phyloP scores from a whole-genome alignment of 2,329 filamentous ascomycete species.

The Fusarium nodosum region DNA sequence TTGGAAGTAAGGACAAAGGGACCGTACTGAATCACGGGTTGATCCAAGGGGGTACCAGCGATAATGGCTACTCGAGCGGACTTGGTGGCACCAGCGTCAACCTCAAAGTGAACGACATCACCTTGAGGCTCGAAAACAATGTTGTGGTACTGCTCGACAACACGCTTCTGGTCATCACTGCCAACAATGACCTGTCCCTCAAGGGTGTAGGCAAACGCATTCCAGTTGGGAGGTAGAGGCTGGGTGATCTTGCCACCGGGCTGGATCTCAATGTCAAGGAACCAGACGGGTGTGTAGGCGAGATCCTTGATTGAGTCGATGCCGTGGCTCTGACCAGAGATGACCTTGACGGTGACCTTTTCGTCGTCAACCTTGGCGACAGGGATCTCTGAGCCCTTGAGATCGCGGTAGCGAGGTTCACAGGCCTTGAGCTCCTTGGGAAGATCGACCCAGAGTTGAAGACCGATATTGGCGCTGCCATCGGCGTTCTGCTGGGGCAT shows the following conservation, averaged over 20 bases:
- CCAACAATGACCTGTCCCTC: constrained; percentile 77
- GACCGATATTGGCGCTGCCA: constrained; percentile 82
- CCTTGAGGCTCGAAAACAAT: constrained; percentile 87
- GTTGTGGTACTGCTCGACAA: constrained; percentile 82
- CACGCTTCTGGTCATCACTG: constrained; percentile 63
- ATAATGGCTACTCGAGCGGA: constrained; percentile 71
- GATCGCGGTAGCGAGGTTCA: constrained; percentile 92
- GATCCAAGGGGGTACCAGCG: constrained; percentile 83
- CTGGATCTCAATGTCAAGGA: constrained; percentile 84
- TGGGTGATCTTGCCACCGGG: constrained; percentile 85
- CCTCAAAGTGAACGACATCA: constrained; percentile 79
- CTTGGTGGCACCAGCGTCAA: constrained; percentile 74
- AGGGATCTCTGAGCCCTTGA: constrained; percentile 84
- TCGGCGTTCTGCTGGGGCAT: constrained; percentile 88
- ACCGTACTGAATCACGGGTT: constrained; percentile 85
- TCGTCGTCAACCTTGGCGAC: constrained; percentile 76
- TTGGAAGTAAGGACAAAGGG: constrained; percentile 83
- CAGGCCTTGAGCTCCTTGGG: constrained; percentile 85
- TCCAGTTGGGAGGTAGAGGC: constrained; percentile 83
- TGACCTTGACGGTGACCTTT: constrained; percentile 87
- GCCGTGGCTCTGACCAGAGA: constrained; percentile 86
- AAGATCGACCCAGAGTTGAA: constrained; percentile 97
- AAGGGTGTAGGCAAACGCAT: constrained; percentile 90
- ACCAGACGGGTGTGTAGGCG: constrained; percentile 97
- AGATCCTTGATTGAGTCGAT: constrained; percentile 90